phyloP scores from a whole-genome alignment of 2,329 filamentous ascomycete species.

The Curvularia lunata region DNA sequence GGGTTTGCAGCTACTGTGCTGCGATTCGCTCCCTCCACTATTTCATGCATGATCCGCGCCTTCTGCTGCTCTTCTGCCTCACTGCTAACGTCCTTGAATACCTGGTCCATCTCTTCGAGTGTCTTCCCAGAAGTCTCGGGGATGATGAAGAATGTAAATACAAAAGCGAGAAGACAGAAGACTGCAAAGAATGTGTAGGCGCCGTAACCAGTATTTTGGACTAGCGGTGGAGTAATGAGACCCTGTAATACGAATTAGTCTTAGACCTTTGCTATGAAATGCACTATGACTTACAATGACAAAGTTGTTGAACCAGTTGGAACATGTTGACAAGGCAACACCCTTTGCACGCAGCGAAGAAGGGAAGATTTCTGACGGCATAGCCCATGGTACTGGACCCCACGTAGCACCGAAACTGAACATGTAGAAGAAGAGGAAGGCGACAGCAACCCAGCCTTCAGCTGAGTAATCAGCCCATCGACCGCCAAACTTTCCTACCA shows the following conservation, averaged over 20 bases:
- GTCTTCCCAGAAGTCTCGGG: constrained; percentile 46
- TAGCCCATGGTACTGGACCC: constrained; percentile 59
- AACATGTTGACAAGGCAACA: constrained; percentile 67
- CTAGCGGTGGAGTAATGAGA: constrained; percentile 69
- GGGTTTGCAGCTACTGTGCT: not conserved
- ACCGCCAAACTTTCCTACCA: constrained; percentile 60
- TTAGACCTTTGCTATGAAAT: constrained; percentile 11
- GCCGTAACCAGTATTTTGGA: constrained; percentile 62
- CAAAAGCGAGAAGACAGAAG: constrained; percentile 43
- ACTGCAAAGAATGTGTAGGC: constrained; percentile 49
- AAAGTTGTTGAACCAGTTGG: constrained; percentile 70
- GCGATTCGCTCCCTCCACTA: constrained; percentile 28
- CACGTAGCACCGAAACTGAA: constrained; percentile 66
- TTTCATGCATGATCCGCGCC: constrained; percentile 40
- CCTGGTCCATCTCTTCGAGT: constrained; percentile 48
- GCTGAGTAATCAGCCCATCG: constrained; percentile 59
- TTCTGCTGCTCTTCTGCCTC: constrained; percentile 45
- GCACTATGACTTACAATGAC: constrained; percentile 53
- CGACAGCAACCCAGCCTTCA: constrained; percentile 63
- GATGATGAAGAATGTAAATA: constrained; percentile 45
- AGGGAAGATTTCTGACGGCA: constrained; percentile 68
- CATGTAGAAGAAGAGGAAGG: constrained; percentile 68
- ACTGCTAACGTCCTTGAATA: constrained; percentile 47
- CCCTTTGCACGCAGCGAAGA: constrained; percentile 67
- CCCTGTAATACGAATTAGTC: constrained; percentile 57